Percentiles rank a stretch among this genome's conserved stretches.
phyloP scores from a whole-genome alignment of 768 basidiomycete genomes.

The Glaciozyma martinii region DNA sequence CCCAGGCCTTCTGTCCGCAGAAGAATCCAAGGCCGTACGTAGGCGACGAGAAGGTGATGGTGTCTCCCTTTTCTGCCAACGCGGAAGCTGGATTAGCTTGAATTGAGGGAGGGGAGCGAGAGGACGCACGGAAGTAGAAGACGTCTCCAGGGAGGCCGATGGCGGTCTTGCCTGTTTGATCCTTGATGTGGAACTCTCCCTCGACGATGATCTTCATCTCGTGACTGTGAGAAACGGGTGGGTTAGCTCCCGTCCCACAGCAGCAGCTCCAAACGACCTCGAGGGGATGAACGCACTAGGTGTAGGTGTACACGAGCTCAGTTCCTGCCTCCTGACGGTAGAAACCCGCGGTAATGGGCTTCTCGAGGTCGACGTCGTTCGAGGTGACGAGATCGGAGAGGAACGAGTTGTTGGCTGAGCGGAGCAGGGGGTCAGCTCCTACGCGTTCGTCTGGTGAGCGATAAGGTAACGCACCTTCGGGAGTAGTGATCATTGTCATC shows the following conservation, averaged over 20 bases:
- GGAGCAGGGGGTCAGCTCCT: too few species aligned
- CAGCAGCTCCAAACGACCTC: too few species aligned
- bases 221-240: neutral
- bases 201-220: slow-evolving; percentile 5
- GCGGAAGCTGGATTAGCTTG: neutral
- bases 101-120: neutral
- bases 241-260: too few species aligned
- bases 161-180: neutral
- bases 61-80: neutral
- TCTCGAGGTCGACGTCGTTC: neutral
- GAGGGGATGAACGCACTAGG: neutral
- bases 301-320: slow-evolving; percentile 3
- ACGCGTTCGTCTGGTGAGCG: too few species aligned
- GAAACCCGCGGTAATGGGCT: slow-evolving; percentile 9
- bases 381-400: slow-evolving; percentile 7
- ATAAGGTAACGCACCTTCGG: neutral
- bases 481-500: neutral
- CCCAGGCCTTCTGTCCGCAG: neutral
- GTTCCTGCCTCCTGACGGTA: neutral
- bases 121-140: neutral
- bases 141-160: slow-evolving; percentile 2
- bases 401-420: slow-evolving; percentile 3
- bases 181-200: slow-evolving; percentile 2
- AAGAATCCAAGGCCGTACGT: slow-evolving; percentile 2
- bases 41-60: slow-evolving; percentile 3